Base-by-base conservation (phyloP, 306 rosid species). In the Cucumis hystrix region DNA sequence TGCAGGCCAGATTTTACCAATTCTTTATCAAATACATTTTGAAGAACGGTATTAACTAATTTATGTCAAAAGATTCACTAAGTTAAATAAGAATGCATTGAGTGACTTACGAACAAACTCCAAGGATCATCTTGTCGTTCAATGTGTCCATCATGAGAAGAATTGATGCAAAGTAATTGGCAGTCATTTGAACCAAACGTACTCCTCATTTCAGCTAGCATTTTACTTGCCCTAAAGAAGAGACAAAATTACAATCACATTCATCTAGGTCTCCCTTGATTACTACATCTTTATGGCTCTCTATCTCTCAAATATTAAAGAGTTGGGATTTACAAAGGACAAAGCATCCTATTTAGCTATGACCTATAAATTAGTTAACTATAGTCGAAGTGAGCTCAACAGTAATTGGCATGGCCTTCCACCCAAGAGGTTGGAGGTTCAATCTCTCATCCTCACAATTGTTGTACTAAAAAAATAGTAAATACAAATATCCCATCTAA, bases 161-260 rank as follows among this genome's bases (percentile, higher is more conserved):
- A 92, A 84, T 96, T 96, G 74, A 96, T 89, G 77, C 90, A 88
- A 72, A 96, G 89, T 83, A 96, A 80, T 23, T 81, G 83, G 84
- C 91, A 96, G 76, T 88, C 93, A 79, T 79, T 85, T 52, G 93
- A 33, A 51, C 99, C 98, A 85, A 96, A 96, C 20, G 96, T 80
- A 76, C 81, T 87, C 90, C 85, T 87, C 98, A 92, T 92, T 63
- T 96, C 97, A 55, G 89, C 79, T 78, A 96, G 82, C 60, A 84
- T 83, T 88, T 87, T 96, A 77, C 82, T 87, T 75, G 93, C 96
- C 79, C 98, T 96, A 90, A 78, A 78, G 75, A 80, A 63, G n/a
- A 73, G 59, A 68, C 15, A 77, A 78, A 78, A 58, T 80, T 79
- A 81, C 74, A 83, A 40, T 76, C 18, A 75, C 40, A 59, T 12